Evolutionary conservation across 2,329 filamentous ascomycete genomes (phyloP).

Genomic region (Graphiopsis chlorocephala): DNA sequence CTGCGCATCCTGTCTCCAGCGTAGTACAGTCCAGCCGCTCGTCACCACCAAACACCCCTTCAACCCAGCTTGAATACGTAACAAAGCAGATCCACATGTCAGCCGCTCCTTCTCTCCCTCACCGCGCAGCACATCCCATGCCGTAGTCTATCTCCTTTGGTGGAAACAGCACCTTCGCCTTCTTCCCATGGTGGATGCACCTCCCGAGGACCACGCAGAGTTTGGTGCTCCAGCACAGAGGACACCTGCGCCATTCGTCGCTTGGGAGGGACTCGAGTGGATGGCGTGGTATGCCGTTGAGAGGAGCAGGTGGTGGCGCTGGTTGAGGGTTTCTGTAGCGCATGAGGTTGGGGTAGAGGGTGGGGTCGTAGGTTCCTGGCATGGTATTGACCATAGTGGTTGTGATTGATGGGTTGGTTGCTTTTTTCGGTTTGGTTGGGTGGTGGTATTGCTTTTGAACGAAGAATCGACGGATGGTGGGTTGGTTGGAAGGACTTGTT

Average conservation of each 20-base stretch:
- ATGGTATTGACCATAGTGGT: not conserved
- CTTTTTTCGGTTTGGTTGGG: not conserved
- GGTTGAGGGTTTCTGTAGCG: not conserved
- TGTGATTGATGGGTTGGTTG: not conserved
- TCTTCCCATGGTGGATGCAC: not conserved
- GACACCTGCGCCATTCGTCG: not conserved
- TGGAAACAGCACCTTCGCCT: not conserved
- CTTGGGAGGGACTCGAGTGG: not conserved
- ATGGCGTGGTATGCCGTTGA: not conserved
- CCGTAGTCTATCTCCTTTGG: too few species aligned
- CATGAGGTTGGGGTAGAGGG: slow-evolving; percentile 1
- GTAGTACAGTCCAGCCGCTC: not conserved
- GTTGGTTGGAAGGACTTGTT: not conserved
- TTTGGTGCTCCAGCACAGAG: not conserved
- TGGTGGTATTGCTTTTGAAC: not conserved
- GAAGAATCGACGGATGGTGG: not conserved
- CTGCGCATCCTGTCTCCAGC: not conserved
- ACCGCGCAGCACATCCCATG: not conserved
- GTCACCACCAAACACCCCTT: not conserved
- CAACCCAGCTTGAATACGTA: not conserved
- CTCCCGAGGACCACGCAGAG: not conserved
- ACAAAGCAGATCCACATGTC: too few species aligned
- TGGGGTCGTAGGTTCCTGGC: not conserved
- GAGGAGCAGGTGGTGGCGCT: not conserved
- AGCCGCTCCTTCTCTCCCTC: too few species aligned